Evolutionary conservation across 2,329 filamentous ascomycete species (phyloP).

Genomic region (Curvularia lunata): DNA sequence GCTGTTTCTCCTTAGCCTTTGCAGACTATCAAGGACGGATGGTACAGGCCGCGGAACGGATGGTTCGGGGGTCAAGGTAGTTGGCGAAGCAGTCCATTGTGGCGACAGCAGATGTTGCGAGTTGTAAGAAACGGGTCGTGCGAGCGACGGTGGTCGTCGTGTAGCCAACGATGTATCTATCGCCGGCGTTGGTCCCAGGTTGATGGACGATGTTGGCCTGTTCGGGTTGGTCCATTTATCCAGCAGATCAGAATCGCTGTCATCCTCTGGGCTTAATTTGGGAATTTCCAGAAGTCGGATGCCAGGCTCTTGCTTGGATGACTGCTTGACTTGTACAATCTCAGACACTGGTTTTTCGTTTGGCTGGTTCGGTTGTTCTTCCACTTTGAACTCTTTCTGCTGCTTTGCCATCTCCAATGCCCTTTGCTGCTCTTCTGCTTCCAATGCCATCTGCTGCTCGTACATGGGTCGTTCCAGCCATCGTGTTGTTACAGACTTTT

Average conservation of each 20-base stretch:
- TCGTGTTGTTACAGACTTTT: constrained; percentile 36
- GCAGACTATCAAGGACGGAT: constrained; percentile 20
- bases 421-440: constrained; percentile 26
- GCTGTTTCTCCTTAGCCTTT: constrained; percentile 17
- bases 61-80: constrained; percentile 25
- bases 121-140: constrained; percentile 30
- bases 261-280: constrained; percentile 4
- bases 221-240: constrained; percentile 29
- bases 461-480: constrained; percentile 38
- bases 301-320: constrained; percentile 4
- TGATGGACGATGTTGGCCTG: constrained; percentile 25
- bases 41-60: constrained; percentile 24
- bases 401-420: constrained; percentile 17
- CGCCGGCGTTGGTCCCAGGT: constrained; percentile 18
- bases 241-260: constrained; percentile 19
- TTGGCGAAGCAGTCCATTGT: constrained; percentile 32
- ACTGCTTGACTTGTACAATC: constrained; percentile 5
- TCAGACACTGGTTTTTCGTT: constrained; percentile 1
- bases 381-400: constrained; percentile 22
- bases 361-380: constrained; percentile 17
- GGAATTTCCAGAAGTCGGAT: not conserved
- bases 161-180: constrained; percentile 26
- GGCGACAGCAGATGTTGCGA: constrained; percentile 29
- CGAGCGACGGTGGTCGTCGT: constrained; percentile 22
- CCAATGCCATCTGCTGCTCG: constrained; percentile 26